Base-by-base conservation (phyloP, 768 basidiomycete species). In the Boletus eberwhitei region DNA sequence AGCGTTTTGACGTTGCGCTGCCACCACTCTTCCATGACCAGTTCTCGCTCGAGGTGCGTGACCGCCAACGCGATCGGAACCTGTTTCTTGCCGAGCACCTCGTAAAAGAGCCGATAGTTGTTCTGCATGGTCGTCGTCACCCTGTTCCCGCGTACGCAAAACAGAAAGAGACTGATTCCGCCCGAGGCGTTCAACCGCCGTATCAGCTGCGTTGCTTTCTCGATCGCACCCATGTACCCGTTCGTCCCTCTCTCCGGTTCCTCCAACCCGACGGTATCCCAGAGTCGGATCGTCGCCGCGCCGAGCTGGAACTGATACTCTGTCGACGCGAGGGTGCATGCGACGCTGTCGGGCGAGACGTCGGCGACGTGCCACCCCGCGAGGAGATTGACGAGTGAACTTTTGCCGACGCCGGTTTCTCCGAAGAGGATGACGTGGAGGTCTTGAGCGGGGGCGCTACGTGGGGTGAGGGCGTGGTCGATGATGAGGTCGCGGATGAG, bases 11-110 rank as follows among this genome's bases (percentile, higher is more conserved):
- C n/a, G 26, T 72, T 70, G 34, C 64, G 59, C 3, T 31, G 24
- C 72, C 71, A 72, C 71, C 72, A 72, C 8, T 49, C 52, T 22
- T 72, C 68, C 71, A 73, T 72, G 41, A 46, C 40, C 1, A 2
- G 26, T 37, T 72, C 71, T 2, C 65, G 53, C 48, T 75, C 76
- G 5, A 78, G 66, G 24, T 75, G 72, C 0, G 74, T 77, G 11
- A 78, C 57, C 22, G 67, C 73, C 17, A 78, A 49, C 4, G 73
- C 65, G 36, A 72, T 69, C 19, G 77, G 77, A 13, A 77, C 76
- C 32, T 65, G 52, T 31, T 55, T 56, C 48, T 59, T 65, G 38
- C 78, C 77, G 5, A 78, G 71, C 35, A 76, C 68, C 45, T 78
- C 70, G 38, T 69, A 58, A 61, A 77, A 76, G 17, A 77, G 53